These are phyloP conservation scores for Catharanthus roseus DNA, from an alignment of 257 asterid genomes.

Conservation along the genomic window DNA sequence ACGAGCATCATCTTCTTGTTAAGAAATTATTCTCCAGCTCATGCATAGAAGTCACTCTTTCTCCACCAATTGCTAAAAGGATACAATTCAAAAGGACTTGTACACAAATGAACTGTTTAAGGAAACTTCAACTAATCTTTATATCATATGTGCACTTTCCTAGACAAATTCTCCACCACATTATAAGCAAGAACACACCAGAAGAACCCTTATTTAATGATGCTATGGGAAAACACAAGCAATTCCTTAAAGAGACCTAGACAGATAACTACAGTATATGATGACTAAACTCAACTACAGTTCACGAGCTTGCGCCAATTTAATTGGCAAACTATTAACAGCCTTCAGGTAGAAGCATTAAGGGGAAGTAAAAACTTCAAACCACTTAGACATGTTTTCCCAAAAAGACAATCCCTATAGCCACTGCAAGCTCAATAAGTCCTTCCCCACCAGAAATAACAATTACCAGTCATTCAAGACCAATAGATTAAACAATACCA, in stretches of 20 bases:
- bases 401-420: neutral
- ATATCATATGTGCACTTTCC: too few species aligned
- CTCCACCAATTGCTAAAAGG: too few species aligned
- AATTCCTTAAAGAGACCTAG: too few species aligned
- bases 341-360: neutral
- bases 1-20: neutral
- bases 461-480: conserved; percentile 1
- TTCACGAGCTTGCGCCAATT: too few species aligned
- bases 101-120: neutral
- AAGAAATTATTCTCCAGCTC: neutral
- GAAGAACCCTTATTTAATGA: too few species aligned
- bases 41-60: neutral
- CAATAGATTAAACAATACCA: neutral
- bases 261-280: too few species aligned
- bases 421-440: conserved; percentile 19
- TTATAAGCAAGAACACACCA: too few species aligned
- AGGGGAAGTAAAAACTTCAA: neutral
- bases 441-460: conserved; percentile 10
- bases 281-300: too few species aligned
- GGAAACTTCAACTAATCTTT: too few species aligned
- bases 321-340: too few species aligned
- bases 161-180: too few species aligned
- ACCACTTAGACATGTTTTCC: conserved; percentile 13
- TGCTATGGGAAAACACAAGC: too few species aligned
- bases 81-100: neutral